Base-by-base conservation (phyloP, 2,329 filamentous ascomycete species). In the Dothidotthia symphoricarpi region DNA sequence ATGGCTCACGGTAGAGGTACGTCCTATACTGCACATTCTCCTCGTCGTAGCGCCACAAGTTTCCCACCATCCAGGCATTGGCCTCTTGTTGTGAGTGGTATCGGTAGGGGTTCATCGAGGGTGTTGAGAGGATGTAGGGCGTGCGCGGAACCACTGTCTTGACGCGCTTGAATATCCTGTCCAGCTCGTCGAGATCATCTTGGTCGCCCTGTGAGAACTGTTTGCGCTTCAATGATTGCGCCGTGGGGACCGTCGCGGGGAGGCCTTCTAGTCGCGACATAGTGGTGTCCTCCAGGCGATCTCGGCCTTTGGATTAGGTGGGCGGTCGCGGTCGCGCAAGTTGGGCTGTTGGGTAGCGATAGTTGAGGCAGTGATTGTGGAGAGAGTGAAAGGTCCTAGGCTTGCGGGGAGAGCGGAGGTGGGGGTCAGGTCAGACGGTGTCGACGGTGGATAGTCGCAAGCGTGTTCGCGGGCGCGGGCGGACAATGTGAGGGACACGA, bases 21-120 rank as follows among this genome's bases (percentile, higher is more conserved):
- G 78, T 82, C 68, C 80, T 71, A 59, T 83, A 83, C 56, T 83
- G 80, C 35, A 80, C 68, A 51, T 74, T 69, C 52, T 80, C 73
- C 61, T 83, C 80, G 46, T 75, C 67, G 13, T 62, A 63, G 34
- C 67, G 63, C 61, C 82, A 83, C 3, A 78, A 74, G 2, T 73
- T 74, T 39, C 75, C 69, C 42, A 67, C 36, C 44, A 67, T 68
- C 71, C 71, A 75, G 41, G 60, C 58, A 39, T 61, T 50, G 41
- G 64, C 55, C 53, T 69, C 56, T 43, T 70, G 62, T 24, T 60
- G 57, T n/a, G 68, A 69, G 36, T 61, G 57, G 39, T 74, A 69
- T 36, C 64, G 63, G 47, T 71, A 74, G 3, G 65, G 64, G 29
- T 70, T 53, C 34, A 73, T 59, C 19, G 71, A 71, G 10, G 71